phyloP scores from a whole-genome alignment of 306 rosid genomes.

The Begonia loranthoides region DNA sequence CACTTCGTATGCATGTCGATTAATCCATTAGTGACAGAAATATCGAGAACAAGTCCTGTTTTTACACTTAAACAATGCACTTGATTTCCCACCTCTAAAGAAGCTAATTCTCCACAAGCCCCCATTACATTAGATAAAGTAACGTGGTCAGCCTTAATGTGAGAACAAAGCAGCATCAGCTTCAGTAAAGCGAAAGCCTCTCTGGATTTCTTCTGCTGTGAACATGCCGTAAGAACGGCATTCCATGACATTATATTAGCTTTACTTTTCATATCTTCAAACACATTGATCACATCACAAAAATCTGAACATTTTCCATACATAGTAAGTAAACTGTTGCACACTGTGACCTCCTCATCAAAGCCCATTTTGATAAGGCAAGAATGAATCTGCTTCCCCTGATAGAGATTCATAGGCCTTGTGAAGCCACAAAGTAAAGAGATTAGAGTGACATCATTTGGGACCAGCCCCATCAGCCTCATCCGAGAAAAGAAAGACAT shows the following conservation, averaged over 20 bases:
- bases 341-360: constrained; percentile 25
- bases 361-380: constrained; percentile 31
- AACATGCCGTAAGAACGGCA: constrained; percentile 50
- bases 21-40: constrained; percentile 49
- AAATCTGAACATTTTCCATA: constrained; percentile 56
- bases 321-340: constrained; percentile 53
- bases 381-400: constrained; percentile 64
- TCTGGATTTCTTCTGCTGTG: constrained; percentile 43
- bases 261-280: constrained; percentile 20
- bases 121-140: constrained; percentile 46
- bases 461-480: constrained; percentile 30
- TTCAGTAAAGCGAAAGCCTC: constrained; percentile 41
- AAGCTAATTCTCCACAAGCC: constrained; percentile 50
- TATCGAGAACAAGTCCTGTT: constrained; percentile 42
- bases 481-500: constrained; percentile 31
- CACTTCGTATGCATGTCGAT: constrained; percentile 77
- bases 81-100: constrained; percentile 55
- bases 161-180: constrained; percentile 43
- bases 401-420: constrained; percentile 32
- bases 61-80: constrained; percentile 43
- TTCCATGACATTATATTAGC: constrained; percentile 67
- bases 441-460: constrained; percentile 46
- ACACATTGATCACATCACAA: constrained; percentile 34
- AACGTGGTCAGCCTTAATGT: constrained; percentile 36
- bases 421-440: constrained; percentile 47